These are phyloP conservation scores for Anthracocystis setariae DNA, from an alignment of 1,284 basidiomycete genomes.

Conservation along the genomic window DNA sequence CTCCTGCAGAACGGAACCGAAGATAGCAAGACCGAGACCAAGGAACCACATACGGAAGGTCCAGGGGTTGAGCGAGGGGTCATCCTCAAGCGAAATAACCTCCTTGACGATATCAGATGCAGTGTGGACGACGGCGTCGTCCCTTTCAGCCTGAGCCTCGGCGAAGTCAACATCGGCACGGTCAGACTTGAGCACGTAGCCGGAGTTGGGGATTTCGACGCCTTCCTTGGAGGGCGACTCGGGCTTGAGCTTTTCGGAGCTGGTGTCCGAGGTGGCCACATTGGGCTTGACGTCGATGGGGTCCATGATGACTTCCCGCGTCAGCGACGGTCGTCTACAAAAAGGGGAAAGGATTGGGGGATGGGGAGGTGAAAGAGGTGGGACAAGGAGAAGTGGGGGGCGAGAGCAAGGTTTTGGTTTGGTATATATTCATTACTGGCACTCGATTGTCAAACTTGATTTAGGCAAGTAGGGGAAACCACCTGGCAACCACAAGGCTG, in stretches of 20 bases:
- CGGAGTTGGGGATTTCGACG: constrained; percentile 20
- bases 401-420: too few relatives aligned
- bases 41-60: constrained; percentile 37
- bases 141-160: constrained; percentile 2
- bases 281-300: constrained; percentile 28
- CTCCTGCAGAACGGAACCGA: constrained; percentile 25
- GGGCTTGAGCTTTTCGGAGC: constrained; percentile 35
- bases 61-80: constrained; percentile 32
- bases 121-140: constrained; percentile 17
- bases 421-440: too few relatives aligned
- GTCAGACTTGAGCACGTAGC: constrained; percentile 26
- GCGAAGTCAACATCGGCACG: constrained; percentile 10
- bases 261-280: constrained; percentile 20
- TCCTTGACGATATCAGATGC: constrained; percentile 26
- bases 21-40: constrained; percentile 25
- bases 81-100: constrained; percentile 27
- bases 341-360: background rate
- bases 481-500: too few relatives aligned
- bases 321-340: background rate
- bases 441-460: too few relatives aligned
- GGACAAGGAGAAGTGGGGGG: too few relatives aligned
- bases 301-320: constrained; percentile 17
- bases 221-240: constrained; percentile 20
- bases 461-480: too few relatives aligned
- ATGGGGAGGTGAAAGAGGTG: background rate